Percentiles rank a stretch among this genome's conserved stretches.
These are phyloP conservation scores for Ogataea angusta DNA, from an alignment of 805 yeast species.

Conservation along the genomic window DNA sequence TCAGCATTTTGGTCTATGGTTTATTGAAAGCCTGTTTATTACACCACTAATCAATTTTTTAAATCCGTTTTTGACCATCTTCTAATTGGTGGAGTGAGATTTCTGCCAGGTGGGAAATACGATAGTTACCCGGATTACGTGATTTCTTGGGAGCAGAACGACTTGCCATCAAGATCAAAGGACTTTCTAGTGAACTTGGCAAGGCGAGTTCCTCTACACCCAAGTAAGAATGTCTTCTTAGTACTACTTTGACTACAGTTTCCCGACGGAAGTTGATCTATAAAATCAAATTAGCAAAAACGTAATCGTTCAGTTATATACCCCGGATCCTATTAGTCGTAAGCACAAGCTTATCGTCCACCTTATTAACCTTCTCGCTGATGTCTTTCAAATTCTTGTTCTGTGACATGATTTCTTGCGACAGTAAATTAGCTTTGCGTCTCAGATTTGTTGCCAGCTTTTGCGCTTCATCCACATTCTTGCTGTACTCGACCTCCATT, in stretches of 20 bases:
- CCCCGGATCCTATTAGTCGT: constrained; percentile 34
- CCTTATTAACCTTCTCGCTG: constrained; percentile 78
- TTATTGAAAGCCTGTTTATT: constrained; percentile 4
- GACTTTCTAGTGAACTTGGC: too few relatives aligned
- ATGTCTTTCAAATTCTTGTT: constrained; percentile 69
- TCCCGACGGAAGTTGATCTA: not conserved
- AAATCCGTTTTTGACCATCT: constrained; percentile 1
- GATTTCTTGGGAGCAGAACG: not conserved
- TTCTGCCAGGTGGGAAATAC: too few relatives aligned
- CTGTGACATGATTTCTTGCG: constrained; percentile 77
- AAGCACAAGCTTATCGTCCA: constrained; percentile 67
- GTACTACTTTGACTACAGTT: too few relatives aligned
- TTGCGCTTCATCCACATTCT: constrained; percentile 76
- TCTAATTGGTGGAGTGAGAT: constrained; percentile 9
- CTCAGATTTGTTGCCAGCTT: constrained; percentile 67
- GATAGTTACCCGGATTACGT: not conserved
- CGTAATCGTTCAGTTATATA: constrained; percentile 15
- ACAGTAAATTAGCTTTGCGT: constrained; percentile 66
- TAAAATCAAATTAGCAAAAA: not conserved
- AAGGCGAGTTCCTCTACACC: too few relatives aligned
- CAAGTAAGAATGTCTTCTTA: too few relatives aligned
- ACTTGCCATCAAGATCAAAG: not conserved
- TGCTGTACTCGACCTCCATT: constrained; percentile 82
- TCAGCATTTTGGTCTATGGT: constrained; percentile 37
- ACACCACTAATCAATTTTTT: constrained; percentile 12